phyloP scores from a whole-genome alignment of 1,284 basidiomycete genomes.

The Clitocybe nebularis region DNA sequence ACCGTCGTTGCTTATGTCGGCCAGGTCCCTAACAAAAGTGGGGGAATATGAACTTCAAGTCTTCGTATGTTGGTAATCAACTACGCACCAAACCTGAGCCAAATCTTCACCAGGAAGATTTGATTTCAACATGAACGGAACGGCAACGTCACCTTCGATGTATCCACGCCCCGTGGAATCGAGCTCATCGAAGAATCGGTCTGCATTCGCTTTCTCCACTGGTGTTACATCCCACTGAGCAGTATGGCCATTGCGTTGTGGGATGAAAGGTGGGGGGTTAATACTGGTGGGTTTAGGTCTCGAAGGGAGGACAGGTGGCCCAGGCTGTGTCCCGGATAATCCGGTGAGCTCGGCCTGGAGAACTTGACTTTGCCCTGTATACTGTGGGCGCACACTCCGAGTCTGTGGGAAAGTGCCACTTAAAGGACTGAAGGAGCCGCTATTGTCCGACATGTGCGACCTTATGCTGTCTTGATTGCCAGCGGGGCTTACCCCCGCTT shows the following conservation, averaged over 20 bases:
- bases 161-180: constrained; percentile 77
- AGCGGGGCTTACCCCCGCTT: constrained; percentile 49
- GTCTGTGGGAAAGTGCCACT: constrained; percentile 33
- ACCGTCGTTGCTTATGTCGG: constrained; percentile 90
- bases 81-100: constrained; percentile 84
- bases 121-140: constrained; percentile 95
- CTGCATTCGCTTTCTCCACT: constrained; percentile 77
- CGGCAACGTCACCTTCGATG: constrained; percentile 92
- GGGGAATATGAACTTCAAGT: not conserved
- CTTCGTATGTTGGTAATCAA: not conserved
- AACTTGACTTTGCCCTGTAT: constrained; percentile 54
- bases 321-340: constrained; percentile 26
- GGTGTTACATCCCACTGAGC: constrained; percentile 82
- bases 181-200: constrained; percentile 81
- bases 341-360: constrained; percentile 40
- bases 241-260: constrained; percentile 23
- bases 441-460: constrained; percentile 57
- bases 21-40: constrained; percentile 92
- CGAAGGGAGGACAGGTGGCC: constrained; percentile 36
- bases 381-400: constrained; percentile 51
- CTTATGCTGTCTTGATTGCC: constrained; percentile 30
- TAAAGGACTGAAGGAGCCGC: constrained; percentile 53
- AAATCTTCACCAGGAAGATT: constrained; percentile 82
- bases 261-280: constrained; percentile 24
- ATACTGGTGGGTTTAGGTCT: constrained; percentile 37